phyloP scores from a whole-genome alignment of 257 asterid species.

The Solanum sitiens region DNA sequence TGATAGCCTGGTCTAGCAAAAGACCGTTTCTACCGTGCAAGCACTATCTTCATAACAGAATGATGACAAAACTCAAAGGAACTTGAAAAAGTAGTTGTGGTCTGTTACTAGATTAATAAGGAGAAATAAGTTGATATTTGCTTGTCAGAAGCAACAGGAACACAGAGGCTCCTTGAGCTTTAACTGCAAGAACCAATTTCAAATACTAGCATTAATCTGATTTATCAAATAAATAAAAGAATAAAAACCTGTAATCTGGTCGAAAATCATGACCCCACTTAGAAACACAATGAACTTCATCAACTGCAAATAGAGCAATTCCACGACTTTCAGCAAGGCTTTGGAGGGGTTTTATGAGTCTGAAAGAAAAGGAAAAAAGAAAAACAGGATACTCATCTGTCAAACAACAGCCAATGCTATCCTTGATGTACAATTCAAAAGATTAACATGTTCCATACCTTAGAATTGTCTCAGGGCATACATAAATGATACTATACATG shows the following conservation, averaged over 20 bases:
- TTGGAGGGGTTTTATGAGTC: slow-evolving; percentile 50
- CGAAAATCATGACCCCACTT: slow-evolving; percentile 94
- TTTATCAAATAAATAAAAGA: slow-evolving; percentile 1
- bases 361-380: slow-evolving; percentile 7
- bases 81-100: not conserved
- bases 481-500: slow-evolving; percentile 48
- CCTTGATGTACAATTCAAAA: not conserved
- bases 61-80: not conserved
- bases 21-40: not conserved
- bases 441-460: slow-evolving; percentile 22
- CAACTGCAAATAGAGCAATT: slow-evolving; percentile 66
- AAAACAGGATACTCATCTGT: not conserved
- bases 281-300: slow-evolving; percentile 81
- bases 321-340: slow-evolving; percentile 61
- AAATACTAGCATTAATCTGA: not conserved
- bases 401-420: slow-evolving; percentile 2
- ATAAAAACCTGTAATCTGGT: slow-evolving; percentile 67
- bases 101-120: not conserved
- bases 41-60: not conserved
- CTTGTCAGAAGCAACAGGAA: not conserved
- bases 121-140: not conserved
- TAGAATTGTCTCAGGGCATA: slow-evolving; percentile 74
- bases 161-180: not conserved
- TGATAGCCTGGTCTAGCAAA: not conserved
- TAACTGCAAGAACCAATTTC: not conserved